These are phyloP conservation scores for Priceomyces medius DNA, from an alignment of 805 yeast species.

Conservation along the genomic window DNA sequence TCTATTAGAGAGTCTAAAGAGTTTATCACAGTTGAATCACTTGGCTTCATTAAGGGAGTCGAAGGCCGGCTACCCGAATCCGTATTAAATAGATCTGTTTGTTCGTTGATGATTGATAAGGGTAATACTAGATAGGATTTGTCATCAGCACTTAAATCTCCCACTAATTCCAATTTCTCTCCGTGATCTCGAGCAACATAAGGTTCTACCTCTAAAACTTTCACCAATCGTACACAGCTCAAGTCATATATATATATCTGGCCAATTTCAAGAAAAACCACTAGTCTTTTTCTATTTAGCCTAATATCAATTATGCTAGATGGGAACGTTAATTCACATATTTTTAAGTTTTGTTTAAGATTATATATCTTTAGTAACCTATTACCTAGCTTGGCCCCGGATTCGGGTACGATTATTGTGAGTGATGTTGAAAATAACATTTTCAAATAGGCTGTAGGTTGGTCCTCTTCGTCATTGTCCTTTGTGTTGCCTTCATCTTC, in stretches of 20 bases:
- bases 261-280: slow-evolving; percentile 69
- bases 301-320: slow-evolving; percentile 67
- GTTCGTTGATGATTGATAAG: slow-evolving; percentile 24
- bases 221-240: slow-evolving; percentile 77
- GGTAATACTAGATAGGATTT: slow-evolving; percentile 37
- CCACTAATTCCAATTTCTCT: slow-evolving; percentile 20
- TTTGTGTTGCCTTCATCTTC: slow-evolving; percentile 4
- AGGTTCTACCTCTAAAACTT: slow-evolving; percentile 31
- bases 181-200: slow-evolving; percentile 8
- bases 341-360: slow-evolving; percentile 45
- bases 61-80: slow-evolving; percentile 10
- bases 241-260: slow-evolving; percentile 89
- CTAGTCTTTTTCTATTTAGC: slow-evolving; percentile 77
- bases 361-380: slow-evolving; percentile 39
- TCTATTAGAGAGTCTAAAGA: slow-evolving; percentile 22
- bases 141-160: slow-evolving; percentile 38
- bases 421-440: slow-evolving; percentile 44
- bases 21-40: slow-evolving; percentile 16
- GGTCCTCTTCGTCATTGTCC: slow-evolving; percentile 7
- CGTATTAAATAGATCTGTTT: slow-evolving; percentile 29
- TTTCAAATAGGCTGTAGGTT: slow-evolving; percentile 34
- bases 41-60: slow-evolving; percentile 14
- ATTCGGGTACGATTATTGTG: slow-evolving; percentile 39
- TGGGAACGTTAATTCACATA: slow-evolving; percentile 89
- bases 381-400: slow-evolving; percentile 19